These are phyloP conservation scores for Solanum dulcamara DNA, from an alignment of 257 asterid genomes.

Conservation along the genomic window DNA sequence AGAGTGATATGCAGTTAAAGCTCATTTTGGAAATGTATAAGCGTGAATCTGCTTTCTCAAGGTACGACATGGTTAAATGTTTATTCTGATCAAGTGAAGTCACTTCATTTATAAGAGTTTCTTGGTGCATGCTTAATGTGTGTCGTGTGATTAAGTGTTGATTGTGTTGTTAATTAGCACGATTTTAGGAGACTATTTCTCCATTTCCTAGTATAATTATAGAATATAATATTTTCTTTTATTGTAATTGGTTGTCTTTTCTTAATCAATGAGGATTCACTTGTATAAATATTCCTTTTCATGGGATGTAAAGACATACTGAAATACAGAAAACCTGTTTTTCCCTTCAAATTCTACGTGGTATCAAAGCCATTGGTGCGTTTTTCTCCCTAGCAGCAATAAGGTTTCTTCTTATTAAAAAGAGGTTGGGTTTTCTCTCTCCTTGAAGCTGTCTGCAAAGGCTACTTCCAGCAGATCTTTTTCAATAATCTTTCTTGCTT, in stretches of 20 bases:
- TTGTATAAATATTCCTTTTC: background rate
- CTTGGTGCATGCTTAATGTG: background rate
- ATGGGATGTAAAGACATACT: background rate
- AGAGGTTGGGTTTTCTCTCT: background rate
- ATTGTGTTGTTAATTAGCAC: background rate
- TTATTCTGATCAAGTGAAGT: background rate
- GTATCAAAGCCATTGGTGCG: background rate
- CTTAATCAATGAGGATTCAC: background rate
- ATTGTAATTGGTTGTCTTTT: background rate
- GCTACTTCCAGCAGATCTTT: background rate
- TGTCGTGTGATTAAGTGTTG: background rate
- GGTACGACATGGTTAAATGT: conserved; percentile 31
- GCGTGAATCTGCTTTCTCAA: conserved; percentile 55
- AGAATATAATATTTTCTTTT: background rate
- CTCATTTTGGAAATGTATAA: conserved; percentile 64
- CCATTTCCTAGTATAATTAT: background rate
- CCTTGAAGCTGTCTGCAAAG: background rate
- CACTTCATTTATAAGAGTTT: background rate
- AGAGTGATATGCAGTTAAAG: conserved; percentile 47
- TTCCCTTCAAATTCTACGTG: background rate
- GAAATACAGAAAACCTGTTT: background rate
- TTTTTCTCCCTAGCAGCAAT: background rate
- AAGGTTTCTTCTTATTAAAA: background rate
- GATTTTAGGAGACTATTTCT: background rate
- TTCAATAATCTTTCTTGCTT: background rate